Conservation (phyloP, 257 asterid species). For the Rehmannia glutinosa region DNA sequence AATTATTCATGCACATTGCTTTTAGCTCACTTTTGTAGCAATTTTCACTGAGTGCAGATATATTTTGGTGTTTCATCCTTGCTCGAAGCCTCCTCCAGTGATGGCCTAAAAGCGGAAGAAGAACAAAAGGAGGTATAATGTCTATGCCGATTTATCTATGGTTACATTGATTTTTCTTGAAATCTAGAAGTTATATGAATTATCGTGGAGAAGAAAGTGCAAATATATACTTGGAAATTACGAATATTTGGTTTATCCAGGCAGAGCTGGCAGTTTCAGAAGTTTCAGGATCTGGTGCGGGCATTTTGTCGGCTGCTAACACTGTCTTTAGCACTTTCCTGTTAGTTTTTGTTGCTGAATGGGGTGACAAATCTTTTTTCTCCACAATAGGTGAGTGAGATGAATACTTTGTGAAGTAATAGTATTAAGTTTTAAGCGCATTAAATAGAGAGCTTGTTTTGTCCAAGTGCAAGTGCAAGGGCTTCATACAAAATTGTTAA, state of each 20-base stretch:
- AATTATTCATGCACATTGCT: neutral
- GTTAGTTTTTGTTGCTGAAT: conserved; percentile 94
- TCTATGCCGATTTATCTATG: neutral
- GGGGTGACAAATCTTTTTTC: conserved; percentile 98
- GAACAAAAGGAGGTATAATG: conserved; percentile 82
- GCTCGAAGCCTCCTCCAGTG: conserved; percentile 80
- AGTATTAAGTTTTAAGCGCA: neutral
- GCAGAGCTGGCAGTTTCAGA: conserved; percentile 93
- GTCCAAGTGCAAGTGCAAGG: no score
- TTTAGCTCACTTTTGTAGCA: neutral
- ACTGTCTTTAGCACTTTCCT: conserved; percentile 72
- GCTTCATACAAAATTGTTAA: conserved; percentile 11
- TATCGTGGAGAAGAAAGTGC: neutral
- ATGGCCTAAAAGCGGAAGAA: conserved; percentile 78
- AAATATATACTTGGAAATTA: conserved; percentile 8
- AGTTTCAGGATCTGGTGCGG: conserved; percentile 81
- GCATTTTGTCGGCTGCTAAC: conserved; percentile 77
- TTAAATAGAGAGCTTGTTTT: no score
- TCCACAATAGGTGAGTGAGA: conserved; percentile 84
- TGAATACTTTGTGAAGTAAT: neutral
- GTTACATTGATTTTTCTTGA: neutral
- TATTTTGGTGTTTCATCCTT: conserved; percentile 93
- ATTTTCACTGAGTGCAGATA: conserved; percentile 40
- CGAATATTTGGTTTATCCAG: conserved; percentile 32
- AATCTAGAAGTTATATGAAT: neutral